These are phyloP conservation scores for Aspergillus cavernicola DNA, from an alignment of 495 filamentous ascomycete genomes.

Conservation along the genomic window DNA sequence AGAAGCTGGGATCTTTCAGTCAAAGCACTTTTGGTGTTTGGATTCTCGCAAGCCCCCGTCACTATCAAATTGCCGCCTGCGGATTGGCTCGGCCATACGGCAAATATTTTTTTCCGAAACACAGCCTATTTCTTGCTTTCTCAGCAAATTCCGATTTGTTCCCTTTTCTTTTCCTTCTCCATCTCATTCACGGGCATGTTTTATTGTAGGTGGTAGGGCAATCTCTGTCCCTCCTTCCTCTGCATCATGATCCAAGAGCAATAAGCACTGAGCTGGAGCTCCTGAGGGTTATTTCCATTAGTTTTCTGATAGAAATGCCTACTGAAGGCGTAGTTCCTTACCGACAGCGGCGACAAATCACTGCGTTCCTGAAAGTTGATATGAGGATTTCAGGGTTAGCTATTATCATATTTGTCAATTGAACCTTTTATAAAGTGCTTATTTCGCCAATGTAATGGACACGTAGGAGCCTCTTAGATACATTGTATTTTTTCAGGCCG, in stretches of 20 bases:
- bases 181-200: constrained; percentile 59
- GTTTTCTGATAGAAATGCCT: constrained; percentile 11
- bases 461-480: too few species aligned
- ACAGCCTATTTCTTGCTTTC: constrained; percentile 13
- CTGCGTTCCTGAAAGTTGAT: not conserved
- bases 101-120: constrained; percentile 26
- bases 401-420: too few species aligned
- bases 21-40: constrained; percentile 34
- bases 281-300: constrained; percentile 40
- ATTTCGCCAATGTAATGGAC: too few species aligned
- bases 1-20: constrained; percentile 27
- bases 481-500: too few species aligned
- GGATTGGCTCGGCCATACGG: constrained; percentile 39
- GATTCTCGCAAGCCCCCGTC: constrained; percentile 26
- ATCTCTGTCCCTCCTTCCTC: constrained; percentile 52
- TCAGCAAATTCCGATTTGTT: constrained; percentile 28
- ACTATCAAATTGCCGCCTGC: constrained; percentile 34
- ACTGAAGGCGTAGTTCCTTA: constrained; percentile 25
- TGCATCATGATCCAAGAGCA: constrained; percentile 62
- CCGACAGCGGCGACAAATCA: constrained; percentile 23
- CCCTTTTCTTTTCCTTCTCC: constrained; percentile 42
- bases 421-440: too few species aligned
- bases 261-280: constrained; percentile 65
- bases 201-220: constrained; percentile 82
- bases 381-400: too few species aligned